Percentiles rank a stretch among this genome's conserved stretches.
Conservation (phyloP, 1,139 yeast species). For the Taphrina communis region DNA sequence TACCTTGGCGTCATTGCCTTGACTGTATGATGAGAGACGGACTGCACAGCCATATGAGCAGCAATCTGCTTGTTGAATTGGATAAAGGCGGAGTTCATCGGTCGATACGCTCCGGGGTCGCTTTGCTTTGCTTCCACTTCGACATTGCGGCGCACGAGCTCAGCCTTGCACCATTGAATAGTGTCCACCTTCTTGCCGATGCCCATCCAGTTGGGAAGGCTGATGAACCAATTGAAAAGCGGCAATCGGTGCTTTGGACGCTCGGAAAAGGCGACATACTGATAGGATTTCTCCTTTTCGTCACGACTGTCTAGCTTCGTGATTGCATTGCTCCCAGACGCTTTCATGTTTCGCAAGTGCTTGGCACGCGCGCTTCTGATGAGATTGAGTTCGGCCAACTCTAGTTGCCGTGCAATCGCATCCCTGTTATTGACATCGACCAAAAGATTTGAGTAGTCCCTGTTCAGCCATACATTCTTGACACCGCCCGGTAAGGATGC, state of each 20-base stretch:
- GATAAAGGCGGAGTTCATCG: slow-evolving; percentile 71
- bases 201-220: slow-evolving; percentile 52
- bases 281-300: slow-evolving; percentile 11
- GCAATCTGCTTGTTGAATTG: slow-evolving; percentile 86
- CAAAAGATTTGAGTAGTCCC: slow-evolving; percentile 67
- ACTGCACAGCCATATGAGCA: slow-evolving; percentile 85
- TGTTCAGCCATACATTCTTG: slow-evolving; percentile 73
- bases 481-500: slow-evolving; percentile 65
- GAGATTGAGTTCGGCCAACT: slow-evolving; percentile 68
- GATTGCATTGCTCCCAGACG: slow-evolving; percentile 54
- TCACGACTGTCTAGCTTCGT: not conserved
- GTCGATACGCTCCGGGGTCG: slow-evolving; percentile 59
- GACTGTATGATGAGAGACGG: slow-evolving; percentile 68
- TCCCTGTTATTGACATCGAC: slow-evolving; percentile 67
- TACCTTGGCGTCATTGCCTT: slow-evolving; percentile 66
- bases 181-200: slow-evolving; percentile 87
- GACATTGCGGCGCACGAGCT: slow-evolving; percentile 69
- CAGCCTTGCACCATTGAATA: slow-evolving; percentile 70
- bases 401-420: slow-evolving; percentile 68
- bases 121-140: slow-evolving; percentile 55
- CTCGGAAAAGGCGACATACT: slow-evolving; percentile 72
- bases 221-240: slow-evolving; percentile 49
- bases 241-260: slow-evolving; percentile 72
- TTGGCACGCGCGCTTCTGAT: slow-evolving; percentile 60
- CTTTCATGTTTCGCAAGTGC: slow-evolving; percentile 56